phyloP scores from a whole-genome alignment of 768 basidiomycete species.

The Leccinum uliginosum region DNA sequence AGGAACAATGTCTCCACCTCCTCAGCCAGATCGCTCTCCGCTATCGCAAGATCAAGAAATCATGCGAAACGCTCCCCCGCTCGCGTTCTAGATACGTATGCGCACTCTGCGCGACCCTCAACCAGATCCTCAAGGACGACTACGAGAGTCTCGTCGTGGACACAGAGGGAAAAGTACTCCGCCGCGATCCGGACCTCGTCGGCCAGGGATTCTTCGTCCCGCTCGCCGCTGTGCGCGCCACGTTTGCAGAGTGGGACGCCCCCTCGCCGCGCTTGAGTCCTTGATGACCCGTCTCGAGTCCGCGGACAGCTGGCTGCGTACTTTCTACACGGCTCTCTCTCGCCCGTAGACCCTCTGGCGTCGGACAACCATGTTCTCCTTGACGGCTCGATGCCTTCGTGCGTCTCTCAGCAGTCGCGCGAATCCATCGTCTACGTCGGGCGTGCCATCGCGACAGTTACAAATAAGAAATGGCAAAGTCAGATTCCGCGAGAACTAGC shows the following conservation, averaged over 20 bases:
- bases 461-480: constrained; percentile 72
- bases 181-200: constrained; percentile 70
- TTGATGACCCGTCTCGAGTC: constrained; percentile 61
- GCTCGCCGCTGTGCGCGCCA: constrained; percentile 76
- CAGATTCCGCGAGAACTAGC: constrained; percentile 69
- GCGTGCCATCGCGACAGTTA: constrained; percentile 80
- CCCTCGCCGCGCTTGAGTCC: constrained; percentile 64
- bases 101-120: constrained; percentile 70
- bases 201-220: constrained; percentile 80
- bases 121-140: constrained; percentile 69
- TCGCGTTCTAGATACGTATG: constrained; percentile 74
- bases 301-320: constrained; percentile 78
- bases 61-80: constrained; percentile 48
- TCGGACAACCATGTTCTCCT: constrained; percentile 55
- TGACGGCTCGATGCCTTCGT: constrained; percentile 68
- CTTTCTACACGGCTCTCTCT: constrained; percentile 71
- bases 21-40: constrained; percentile 71
- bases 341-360: constrained; percentile 59
- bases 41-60: constrained; percentile 67
- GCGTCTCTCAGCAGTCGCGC: constrained; percentile 64
- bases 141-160: constrained; percentile 77
- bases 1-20: constrained; percentile 75
- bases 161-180: constrained; percentile 76
- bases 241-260: constrained; percentile 89
- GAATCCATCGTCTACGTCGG: constrained; percentile 87